These are phyloP conservation scores for Podospora pseudoanserina DNA, from an alignment of 495 filamentous ascomycete species.

Conservation along the genomic window DNA sequence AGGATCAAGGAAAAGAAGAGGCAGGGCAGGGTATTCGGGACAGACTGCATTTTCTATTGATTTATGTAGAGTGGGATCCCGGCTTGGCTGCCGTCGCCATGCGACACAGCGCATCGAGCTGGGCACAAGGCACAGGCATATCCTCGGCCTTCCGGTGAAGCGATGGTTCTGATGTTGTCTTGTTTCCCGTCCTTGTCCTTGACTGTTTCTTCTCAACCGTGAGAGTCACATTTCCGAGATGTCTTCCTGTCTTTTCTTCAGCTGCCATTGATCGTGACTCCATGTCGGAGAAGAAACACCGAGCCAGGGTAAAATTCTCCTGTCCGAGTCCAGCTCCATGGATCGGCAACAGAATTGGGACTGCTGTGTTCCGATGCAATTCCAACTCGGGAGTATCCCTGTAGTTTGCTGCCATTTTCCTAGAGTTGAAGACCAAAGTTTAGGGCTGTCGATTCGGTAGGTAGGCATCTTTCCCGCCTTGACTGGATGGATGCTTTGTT, in stretches of 20 bases:
- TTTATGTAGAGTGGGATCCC: not conserved
- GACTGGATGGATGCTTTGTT: not conserved
- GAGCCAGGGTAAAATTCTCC: not conserved
- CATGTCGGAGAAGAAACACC: not conserved
- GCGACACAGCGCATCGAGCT: not conserved
- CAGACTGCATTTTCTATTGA: not conserved
- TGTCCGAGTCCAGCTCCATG: not conserved
- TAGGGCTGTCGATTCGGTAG: not conserved
- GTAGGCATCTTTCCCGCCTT: not conserved
- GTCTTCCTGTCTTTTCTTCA: not conserved
- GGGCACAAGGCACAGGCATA: not conserved
- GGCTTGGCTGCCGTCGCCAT: not conserved
- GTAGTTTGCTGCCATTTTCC: not conserved
- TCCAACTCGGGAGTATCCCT: not conserved
- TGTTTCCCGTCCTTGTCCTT: not conserved
- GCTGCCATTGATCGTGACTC: not conserved
- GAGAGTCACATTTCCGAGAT: not conserved
- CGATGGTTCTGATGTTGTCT: not conserved
- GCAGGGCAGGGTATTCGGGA: not conserved
- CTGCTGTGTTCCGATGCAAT: not conserved
- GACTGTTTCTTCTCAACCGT: not conserved
- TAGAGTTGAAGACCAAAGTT: not conserved
- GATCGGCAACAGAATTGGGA: not conserved
- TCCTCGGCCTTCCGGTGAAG: not conserved
- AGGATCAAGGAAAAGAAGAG: too few relatives aligned